Base-by-base conservation (phyloP, 306 rosid genomes). In the Fragaria ananassa region DNA sequence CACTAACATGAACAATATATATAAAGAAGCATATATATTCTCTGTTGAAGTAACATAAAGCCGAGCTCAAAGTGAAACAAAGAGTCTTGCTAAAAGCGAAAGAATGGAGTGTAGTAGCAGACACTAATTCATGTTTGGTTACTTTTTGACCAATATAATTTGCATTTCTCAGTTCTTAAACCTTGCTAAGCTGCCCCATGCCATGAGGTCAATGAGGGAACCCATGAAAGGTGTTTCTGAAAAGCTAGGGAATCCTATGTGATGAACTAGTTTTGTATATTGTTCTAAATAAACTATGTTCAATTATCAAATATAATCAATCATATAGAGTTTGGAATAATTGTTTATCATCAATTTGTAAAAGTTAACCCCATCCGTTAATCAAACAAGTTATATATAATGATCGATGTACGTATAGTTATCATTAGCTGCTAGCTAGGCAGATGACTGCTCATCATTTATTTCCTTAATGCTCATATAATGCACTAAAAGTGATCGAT, bases 31-130 rank as follows among this genome's bases (percentile, higher is more conserved):
- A 70, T 62, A 61, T 45, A 10, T 37, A 64, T 35, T 37, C 46
- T 64, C 42, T 81, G 2, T 3, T 42, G 93, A 87, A 91, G 91
- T 87, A 87, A 93, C 93, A 88, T 91, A 89, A 93, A 91, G 97
- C 87, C 84, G 88, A 80, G 88, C 86, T 82, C 88, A 89, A 93
- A 91, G 95, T 84, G 86, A 77, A 74, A 83, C 81, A 84, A 86
- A 91, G 96, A 93, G 89, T 89, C 90, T 86, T 87, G 89, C 81
- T 86, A 89, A 93, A 93, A 93, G 96, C 92, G 83, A 91, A 84
- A 74, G 78, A 86, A 89, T 91, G 97, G 96, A 91, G 96, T 85
- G 92, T 93, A 91, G 98, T 89, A 91, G 94, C 93, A 89, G 87
- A 85, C 92, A 93, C 87, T 88, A 86, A 93, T 89, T 79, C 89